Evolutionary conservation across 2,329 filamentous ascomycete genomes (phyloP).

Genomic region (Alternaria brassicae): DNA sequence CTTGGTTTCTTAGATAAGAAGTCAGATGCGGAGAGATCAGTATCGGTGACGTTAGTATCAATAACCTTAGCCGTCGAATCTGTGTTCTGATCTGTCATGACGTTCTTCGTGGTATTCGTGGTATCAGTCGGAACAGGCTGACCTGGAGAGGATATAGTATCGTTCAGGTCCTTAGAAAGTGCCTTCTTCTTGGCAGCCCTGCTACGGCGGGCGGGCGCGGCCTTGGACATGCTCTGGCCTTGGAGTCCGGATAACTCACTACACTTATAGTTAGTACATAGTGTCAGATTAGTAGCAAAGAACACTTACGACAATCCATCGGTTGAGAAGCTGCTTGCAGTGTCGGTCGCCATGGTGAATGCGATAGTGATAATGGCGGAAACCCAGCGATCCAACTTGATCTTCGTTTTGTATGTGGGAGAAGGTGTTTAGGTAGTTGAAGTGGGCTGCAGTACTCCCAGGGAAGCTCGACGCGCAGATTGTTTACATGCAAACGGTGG

Average conservation of each 20-base stretch:
- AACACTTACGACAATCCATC: neutral
- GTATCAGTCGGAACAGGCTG: neutral
- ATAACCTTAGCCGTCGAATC: neutral
- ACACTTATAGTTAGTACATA: neutral
- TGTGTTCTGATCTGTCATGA: neutral
- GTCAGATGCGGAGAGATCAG: neutral
- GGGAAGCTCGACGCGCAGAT: neutral
- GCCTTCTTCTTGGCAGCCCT: neutral
- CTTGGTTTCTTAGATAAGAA: neutral
- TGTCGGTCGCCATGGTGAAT: neutral
- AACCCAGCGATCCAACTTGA: neutral
- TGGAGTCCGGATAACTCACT: neutral
- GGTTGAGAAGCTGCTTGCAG: neutral
- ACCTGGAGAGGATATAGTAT: neutral
- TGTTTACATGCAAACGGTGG: conserved; percentile 6
- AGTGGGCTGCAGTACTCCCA: neutral
- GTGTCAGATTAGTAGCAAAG: no score
- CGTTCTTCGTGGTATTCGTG: neutral
- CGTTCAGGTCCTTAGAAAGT: neutral
- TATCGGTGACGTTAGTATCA: neutral
- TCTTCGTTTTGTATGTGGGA: no score
- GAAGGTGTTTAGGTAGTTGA: neutral
- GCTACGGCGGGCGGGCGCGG: neutral
- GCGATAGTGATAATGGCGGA: neutral
- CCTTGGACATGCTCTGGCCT: neutral